Base-by-base conservation (phyloP, 1,284 basidiomycete species). In the Earliella scabrosa region DNA sequence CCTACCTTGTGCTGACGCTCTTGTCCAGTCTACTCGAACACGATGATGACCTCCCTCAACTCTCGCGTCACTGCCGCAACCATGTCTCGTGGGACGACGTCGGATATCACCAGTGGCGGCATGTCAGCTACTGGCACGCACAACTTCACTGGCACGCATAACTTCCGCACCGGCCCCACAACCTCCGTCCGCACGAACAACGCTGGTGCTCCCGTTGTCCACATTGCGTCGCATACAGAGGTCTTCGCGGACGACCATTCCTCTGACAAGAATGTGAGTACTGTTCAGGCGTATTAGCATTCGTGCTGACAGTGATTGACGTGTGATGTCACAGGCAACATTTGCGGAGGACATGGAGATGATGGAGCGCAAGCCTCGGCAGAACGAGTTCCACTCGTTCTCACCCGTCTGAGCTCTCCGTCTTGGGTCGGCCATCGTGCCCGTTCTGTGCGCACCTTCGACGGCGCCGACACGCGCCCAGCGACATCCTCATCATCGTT, bases 41-140 rank as follows among this genome's bases (percentile, higher is more conserved):
- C 46, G 26, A 54, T 54, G 52, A 49, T 54, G 40, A 49, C 52
- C 40, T 49, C 52, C n/a, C 40, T 54, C 40, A 54, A 54, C 46
- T 54, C 52, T 14, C 52, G 52, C 16, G 9, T 47, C 48, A 20
- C 13, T 27, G 32, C 36, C 5, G 20, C 36, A 24, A 38, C 48
- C 11, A 32, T 39, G 16, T 40, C 48, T 26, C 48, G 36, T 20
- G 38, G 23, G 23, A 7, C 26, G 29, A 52, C 32, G n/a, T 36
- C 41, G 6, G 52, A 54, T 0, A 27, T 31, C n/a, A 39, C 45
- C 3, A 43, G 24, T n/a, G n/a, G n/a, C 46, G 34, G 35, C 44
- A 26, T 31, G 27, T 52, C 50, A 6, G 29, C 21, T 3, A 38
- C 21, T 10, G 39, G 39, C 1, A 24, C 29, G 29, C 29, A 24